phyloP scores from a whole-genome alignment of 108 stramenopile genomes.

The Cyclostephanos tholiformis region DNA sequence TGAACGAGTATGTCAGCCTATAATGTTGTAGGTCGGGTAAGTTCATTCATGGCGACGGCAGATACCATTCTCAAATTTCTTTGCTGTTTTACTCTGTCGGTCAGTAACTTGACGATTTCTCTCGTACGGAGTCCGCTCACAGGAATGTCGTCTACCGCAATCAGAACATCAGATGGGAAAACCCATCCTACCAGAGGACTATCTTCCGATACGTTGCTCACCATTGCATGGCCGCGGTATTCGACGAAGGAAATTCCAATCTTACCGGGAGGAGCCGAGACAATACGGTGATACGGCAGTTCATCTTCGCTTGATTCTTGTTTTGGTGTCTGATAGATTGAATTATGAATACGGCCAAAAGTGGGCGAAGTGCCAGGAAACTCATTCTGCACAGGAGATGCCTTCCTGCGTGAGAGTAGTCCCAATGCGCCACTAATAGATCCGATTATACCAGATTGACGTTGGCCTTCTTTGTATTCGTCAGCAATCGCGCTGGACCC shows the following conservation, averaged over 20 bases:
- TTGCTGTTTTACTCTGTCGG: constrained; percentile 63
- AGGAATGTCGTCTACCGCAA: constrained; percentile 84
- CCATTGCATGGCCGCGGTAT: constrained; percentile 85
- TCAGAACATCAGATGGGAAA: constrained; percentile 79
- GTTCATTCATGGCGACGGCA: constrained; percentile 73
- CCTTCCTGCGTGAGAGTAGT: constrained; percentile 68
- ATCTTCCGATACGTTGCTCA: constrained; percentile 70
- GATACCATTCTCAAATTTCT: constrained; percentile 80
- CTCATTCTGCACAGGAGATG: constrained; percentile 13
- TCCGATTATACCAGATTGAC: constrained; percentile 57
- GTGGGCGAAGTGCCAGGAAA: background rate
- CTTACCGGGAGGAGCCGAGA: constrained; percentile 84
- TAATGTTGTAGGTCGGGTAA: constrained; percentile 40
- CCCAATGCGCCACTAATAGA: constrained; percentile 81
- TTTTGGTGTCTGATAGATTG: constrained; percentile 15
- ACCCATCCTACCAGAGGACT: constrained; percentile 83
- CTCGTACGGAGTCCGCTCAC: constrained; percentile 82
- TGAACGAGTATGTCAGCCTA: constrained; percentile 1
- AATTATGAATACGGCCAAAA: constrained; percentile 4
- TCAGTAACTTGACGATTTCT: constrained; percentile 81
- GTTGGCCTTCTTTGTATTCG: constrained; percentile 17
- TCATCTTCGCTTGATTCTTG: constrained; percentile 33
- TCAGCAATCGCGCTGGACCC: constrained; percentile 46
- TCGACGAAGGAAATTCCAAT: constrained; percentile 87
- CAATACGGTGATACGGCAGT: constrained; percentile 79